Percentiles rank a stretch among this genome's conserved stretches.
These are phyloP conservation scores for Plantago ovata DNA, from an alignment of 257 asterid species.

Conservation along the genomic window DNA sequence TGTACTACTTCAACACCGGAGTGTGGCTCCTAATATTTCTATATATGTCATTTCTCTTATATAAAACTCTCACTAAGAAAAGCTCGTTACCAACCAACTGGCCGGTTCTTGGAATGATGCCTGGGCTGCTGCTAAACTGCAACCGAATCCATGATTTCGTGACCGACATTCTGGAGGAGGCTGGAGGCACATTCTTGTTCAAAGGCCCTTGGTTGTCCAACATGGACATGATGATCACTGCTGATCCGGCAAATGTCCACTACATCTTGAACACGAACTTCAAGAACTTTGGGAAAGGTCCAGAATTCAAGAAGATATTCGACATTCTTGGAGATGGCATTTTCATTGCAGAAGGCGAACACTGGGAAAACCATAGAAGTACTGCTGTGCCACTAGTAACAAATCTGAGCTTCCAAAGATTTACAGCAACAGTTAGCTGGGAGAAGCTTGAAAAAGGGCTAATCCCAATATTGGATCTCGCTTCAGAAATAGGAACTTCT, in stretches of 20 bases:
- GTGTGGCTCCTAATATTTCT: too few relatives aligned
- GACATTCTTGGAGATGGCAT: constrained; percentile 34
- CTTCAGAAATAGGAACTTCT: constrained; percentile 5
- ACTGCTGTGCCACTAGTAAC: constrained; percentile 5
- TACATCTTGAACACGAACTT: constrained; percentile 32
- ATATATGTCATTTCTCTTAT: too few relatives aligned
- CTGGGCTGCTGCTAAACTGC: constrained; percentile 8
- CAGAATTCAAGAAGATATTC: constrained; percentile 28
- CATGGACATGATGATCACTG: constrained; percentile 28
- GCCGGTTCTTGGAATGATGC: constrained; percentile 34
- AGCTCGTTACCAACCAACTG: constrained; percentile 20
- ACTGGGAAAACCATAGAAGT: constrained; percentile 34
- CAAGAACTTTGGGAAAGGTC: constrained; percentile 31
- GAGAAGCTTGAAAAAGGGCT: constrained; percentile 19
- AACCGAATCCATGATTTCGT: constrained; percentile 19
- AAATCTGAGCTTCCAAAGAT: constrained; percentile 15
- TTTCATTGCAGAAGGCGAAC: constrained; percentile 27
- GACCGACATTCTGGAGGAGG: background rate
- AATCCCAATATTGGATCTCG: constrained; percentile 26
- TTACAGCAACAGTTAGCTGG: constrained; percentile 1
- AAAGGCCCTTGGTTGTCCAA: constrained; percentile 29
- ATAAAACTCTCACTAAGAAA: background rate
- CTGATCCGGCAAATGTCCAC: constrained; percentile 35
- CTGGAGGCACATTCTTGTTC: constrained; percentile 23
- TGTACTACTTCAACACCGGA: too few relatives aligned